phyloP scores from a whole-genome alignment of 2,329 filamentous ascomycete genomes.

The Penicillium sp. region DNA sequence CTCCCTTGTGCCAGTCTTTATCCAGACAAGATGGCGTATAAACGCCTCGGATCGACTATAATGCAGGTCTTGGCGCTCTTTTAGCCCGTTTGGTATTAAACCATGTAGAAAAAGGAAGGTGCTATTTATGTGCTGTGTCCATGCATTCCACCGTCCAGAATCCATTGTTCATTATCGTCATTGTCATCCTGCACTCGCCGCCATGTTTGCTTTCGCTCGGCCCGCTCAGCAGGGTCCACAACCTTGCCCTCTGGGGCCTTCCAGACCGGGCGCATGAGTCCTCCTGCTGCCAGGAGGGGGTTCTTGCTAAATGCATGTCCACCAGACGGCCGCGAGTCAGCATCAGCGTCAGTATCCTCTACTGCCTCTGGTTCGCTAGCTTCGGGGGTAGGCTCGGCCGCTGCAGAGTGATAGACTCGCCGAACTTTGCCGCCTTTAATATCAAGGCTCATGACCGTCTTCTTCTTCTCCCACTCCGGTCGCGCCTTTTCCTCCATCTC shows the following conservation, averaged over 20 bases:
- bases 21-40: neutral
- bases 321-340: constrained; percentile 20
- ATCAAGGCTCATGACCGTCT: constrained; percentile 83
- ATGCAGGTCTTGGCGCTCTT: neutral
- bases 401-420: constrained; percentile 49
- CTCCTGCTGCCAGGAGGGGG: constrained; percentile 48
- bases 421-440: constrained; percentile 77
- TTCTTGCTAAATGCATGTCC: constrained; percentile 49
- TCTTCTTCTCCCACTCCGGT: constrained; percentile 87
- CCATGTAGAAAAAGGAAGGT: neutral
- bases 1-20: neutral
- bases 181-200: constrained; percentile 52
- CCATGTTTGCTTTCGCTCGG: constrained; percentile 49
- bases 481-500: constrained; percentile 85
- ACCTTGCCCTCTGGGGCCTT: constrained; percentile 38
- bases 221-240: constrained; percentile 25
- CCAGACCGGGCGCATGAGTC: constrained; percentile 51
- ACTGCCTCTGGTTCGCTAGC: constrained; percentile 19
- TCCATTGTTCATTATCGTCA: constrained; percentile 54
- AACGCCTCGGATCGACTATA: neutral
- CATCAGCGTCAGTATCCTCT: constrained; percentile 15
- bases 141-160: constrained; percentile 49
- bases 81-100: neutral
- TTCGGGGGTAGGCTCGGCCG: constrained; percentile 28
- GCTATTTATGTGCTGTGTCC: constrained; percentile 29